Evolutionary conservation across 345 rosid species (phyloP), one percentile per base, ranked within the genome.

Genomic region (Brassica nigra): DNA sequence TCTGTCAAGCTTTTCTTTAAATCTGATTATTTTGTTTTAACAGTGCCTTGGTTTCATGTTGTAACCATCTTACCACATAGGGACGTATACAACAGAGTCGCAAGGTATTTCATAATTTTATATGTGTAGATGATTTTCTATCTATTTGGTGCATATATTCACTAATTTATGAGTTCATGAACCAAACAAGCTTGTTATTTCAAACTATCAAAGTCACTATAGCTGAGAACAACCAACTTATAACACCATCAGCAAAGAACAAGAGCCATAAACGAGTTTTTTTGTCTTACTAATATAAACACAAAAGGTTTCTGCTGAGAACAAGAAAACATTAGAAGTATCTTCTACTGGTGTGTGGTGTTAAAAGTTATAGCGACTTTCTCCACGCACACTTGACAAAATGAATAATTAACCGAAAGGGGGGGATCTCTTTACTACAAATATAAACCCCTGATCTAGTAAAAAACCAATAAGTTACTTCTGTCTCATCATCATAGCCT

Each of bases 401-500:
- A 79, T 64, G 54, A 73, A 61, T 74, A 49, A 62, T 62, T 47
- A 74, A 34, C 61, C 44, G 18, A 6, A 62, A 16, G 65, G 75
- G 27, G 65, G 75, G 62, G 31, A 5, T 18, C 37, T 44, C 15
- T 49, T 67, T 9, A 7, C 31, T 64, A 64, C 31, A 33, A 31
- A 1, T 36, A 28, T 29, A 63, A 71, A 36, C 7, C 75, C 70
- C 47, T 3, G 3, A 61, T 49, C 47, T 67, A 65, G 27, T 68
- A 3, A 33, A 5, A 73, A 36, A 2, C n/a, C 4, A 54, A 27
- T 6, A 55, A 11, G 20, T 54, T 74, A 80, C 37, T 58, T 80
- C 14, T 61, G 66, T 69, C 10, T 80, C 78, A 68, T 80, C 83
- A 80, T 80, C 83, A 80, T 80, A 6, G 52, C 18, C 75, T 80